These are phyloP conservation scores for Leishmania tarentolae DNA, from an alignment of 208 protist genomes.

Conservation along the genomic window DNA sequence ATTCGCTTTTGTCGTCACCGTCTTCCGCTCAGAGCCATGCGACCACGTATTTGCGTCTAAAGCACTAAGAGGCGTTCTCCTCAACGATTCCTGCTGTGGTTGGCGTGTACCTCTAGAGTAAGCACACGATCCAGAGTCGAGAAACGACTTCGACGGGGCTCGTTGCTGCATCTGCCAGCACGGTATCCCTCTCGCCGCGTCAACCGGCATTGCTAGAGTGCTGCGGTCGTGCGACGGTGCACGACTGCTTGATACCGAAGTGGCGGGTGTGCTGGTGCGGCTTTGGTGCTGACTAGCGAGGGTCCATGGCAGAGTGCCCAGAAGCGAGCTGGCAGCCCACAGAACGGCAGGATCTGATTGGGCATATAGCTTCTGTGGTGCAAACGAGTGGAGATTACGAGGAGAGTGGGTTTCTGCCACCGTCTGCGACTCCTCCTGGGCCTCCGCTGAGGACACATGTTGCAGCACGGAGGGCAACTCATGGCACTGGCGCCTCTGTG, in stretches of 20 bases:
- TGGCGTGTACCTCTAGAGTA: background rate
- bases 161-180: background rate
- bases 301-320: slow-evolving; percentile 25
- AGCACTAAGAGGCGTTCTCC: background rate
- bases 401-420: background rate
- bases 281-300: slow-evolving; percentile 19
- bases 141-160: background rate
- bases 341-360: slow-evolving; percentile 17
- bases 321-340: slow-evolving; percentile 27
- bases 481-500: background rate
- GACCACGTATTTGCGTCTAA: background rate
- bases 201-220: background rate
- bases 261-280: slow-evolving; percentile 7
- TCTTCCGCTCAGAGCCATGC: background rate
- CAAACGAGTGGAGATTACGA: background rate
- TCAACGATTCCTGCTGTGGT: background rate
- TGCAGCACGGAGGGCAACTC: background rate
- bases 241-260: slow-evolving; percentile 17
- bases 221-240: slow-evolving; percentile 21
- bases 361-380: background rate
- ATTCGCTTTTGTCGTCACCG: no score
- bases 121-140: background rate
- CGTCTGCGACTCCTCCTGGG: background rate
- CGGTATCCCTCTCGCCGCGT: background rate
- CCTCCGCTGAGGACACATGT: background rate